A percentile compares a stretch with the other conserved stretches of the same genome.
Evolutionary conservation across 345 rosid genomes (phyloP).

Genomic region (Corchorus olitorius): DNA sequence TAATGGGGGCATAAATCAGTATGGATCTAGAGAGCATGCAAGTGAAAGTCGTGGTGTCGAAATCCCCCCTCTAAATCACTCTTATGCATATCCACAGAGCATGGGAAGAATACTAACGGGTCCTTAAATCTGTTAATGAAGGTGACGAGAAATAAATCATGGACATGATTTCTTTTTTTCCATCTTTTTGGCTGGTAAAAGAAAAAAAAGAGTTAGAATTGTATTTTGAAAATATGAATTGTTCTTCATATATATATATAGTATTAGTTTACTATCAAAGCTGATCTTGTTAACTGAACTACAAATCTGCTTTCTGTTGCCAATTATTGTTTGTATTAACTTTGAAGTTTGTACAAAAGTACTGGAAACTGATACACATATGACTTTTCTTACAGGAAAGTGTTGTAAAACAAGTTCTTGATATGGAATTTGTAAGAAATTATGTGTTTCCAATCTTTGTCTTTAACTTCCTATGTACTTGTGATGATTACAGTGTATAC

Average conservation of each 20-base stretch:
- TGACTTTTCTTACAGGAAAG: constrained; percentile 21
- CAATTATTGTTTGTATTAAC: constrained; percentile 27
- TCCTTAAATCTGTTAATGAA: constrained; percentile 44
- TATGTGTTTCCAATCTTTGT: constrained; percentile 19
- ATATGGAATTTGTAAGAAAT: constrained; percentile 35
- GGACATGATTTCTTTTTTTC: constrained; percentile 19
- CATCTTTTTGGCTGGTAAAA: constrained; percentile 21
- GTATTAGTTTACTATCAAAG: constrained; percentile 1
- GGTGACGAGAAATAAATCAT: constrained; percentile 22
- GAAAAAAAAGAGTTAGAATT: constrained; percentile 25
- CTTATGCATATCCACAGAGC: constrained; percentile 73
- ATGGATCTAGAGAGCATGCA: constrained; percentile 54
- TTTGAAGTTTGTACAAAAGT: constrained; percentile 37
- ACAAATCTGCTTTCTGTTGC: constrained; percentile 7
- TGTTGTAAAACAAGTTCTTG: constrained; percentile 36
- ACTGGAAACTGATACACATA: constrained; percentile 24
- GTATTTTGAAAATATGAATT: constrained; percentile 20
- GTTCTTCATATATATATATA: constrained; percentile 4
- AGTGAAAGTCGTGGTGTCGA: constrained; percentile 48
- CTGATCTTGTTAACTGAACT: constrained; percentile 24
- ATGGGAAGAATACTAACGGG: constrained; percentile 79
- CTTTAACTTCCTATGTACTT: background rate
- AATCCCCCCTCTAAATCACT: constrained; percentile 51
- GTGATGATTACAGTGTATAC: background rate
- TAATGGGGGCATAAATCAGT: constrained; percentile 56